Conservation (phyloP, 148 eudicot genomes). For the Rhododendron molle region DNA sequence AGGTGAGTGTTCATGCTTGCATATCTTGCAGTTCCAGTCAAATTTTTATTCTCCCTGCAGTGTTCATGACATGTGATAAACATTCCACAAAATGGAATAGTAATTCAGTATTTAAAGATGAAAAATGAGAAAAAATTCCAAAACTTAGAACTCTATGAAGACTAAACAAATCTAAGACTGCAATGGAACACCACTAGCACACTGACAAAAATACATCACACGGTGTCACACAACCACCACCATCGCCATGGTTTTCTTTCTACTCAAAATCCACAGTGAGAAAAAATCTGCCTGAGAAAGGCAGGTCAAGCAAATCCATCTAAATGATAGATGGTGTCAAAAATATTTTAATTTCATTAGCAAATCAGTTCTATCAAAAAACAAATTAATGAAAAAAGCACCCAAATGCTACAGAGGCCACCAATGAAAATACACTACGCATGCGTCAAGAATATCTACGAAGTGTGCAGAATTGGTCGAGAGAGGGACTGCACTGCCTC, state of each 20-base stretch:
- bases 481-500: background rate
- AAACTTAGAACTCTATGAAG: background rate
- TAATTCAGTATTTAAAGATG: background rate
- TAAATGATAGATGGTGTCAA: background rate
- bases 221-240: background rate
- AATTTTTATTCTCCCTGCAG: slow-evolving; percentile 90
- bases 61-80: slow-evolving; percentile 5
- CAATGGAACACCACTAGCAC: background rate
- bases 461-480: background rate
- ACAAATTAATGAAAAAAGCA: background rate
- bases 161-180: background rate
- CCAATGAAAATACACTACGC: background rate
- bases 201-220: background rate
- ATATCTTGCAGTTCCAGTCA: slow-evolving; percentile 97
- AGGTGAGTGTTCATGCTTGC: slow-evolving; percentile 97
- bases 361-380: background rate
- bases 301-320: background rate
- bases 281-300: background rate
- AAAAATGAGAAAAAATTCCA: background rate
- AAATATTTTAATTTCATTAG: background rate
- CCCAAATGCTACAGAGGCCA: background rate
- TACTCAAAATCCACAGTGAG: background rate
- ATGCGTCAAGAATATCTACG: background rate
- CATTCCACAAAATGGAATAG: background rate
- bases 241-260: background rate